Evolutionary conservation across 2,329 filamentous ascomycete species (phyloP).

Genomic region (Arthrobotrys sphaeroides): DNA sequence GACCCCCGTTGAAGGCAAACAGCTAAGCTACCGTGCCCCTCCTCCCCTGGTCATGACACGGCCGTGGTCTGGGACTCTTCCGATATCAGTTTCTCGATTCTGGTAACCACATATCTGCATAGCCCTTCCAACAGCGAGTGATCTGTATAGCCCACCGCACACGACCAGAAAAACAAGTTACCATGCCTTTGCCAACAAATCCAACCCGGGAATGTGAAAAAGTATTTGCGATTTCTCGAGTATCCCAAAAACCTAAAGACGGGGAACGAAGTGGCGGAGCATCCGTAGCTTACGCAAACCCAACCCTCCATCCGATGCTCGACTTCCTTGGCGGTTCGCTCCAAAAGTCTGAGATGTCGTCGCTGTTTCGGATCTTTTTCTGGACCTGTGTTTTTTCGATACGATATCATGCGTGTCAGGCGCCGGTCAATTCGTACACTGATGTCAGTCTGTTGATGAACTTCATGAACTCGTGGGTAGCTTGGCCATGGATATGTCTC

Average conservation of each 20-base stretch:
- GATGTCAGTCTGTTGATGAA: no score
- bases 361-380: conserved; percentile 49
- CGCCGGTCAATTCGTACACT: no score
- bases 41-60: background rate
- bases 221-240: background rate
- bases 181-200: background rate
- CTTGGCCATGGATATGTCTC: no score
- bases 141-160: background rate
- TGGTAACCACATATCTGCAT: no score
- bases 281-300: conserved; percentile 49
- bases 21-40: background rate
- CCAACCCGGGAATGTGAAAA: background rate
- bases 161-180: background rate
- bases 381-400: no score
- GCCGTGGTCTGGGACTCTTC: no score
- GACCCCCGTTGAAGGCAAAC: background rate
- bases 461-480: no score
- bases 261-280: conserved; percentile 30
- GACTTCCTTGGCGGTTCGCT: background rate
- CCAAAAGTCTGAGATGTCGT: conserved; percentile 25
- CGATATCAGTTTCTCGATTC: no score
- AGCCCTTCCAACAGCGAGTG: background rate
- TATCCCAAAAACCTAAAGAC: background rate
- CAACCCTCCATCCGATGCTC: background rate
- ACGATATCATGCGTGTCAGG: no score